A percentile compares a stretch with the other conserved stretches of the same genome.
Conservation (phyloP, 768 basidiomycete species). For the Gyrodon lividus region DNA sequence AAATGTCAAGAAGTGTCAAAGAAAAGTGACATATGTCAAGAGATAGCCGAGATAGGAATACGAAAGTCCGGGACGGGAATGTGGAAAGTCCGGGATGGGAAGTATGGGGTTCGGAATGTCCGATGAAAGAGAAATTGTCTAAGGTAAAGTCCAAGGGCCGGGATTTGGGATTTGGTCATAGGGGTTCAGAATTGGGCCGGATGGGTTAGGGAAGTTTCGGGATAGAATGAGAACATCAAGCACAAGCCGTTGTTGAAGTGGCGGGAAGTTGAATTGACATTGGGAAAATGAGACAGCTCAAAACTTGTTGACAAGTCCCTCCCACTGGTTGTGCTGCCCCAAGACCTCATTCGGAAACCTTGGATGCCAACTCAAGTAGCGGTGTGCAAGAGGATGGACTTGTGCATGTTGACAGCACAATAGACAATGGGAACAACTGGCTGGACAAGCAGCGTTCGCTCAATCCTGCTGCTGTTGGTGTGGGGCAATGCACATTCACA, state of each 20-base stretch:
- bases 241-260: neutral
- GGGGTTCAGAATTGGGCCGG: too few species aligned
- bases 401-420: neutral
- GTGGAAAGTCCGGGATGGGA: too few species aligned
- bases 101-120: too few species aligned
- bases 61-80: too few species aligned
- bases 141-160: too few species aligned
- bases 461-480: neutral
- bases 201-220: too few species aligned
- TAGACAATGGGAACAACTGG: conserved; percentile 6
- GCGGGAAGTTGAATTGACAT: neutral
- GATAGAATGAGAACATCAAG: neutral
- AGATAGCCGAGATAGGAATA: too few species aligned
- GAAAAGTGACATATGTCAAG: too few species aligned
- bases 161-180: too few species aligned
- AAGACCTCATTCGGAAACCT: too few species aligned
- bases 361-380: neutral
- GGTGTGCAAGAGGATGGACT: neutral
- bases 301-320: neutral
- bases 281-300: neutral
- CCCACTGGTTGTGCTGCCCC: neutral
- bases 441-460: neutral
- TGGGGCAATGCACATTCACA: neutral
- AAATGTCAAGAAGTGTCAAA: too few species aligned
- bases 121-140: too few species aligned